phyloP scores from a whole-genome alignment of 306 rosid genomes.

The Fagus crenata region DNA sequence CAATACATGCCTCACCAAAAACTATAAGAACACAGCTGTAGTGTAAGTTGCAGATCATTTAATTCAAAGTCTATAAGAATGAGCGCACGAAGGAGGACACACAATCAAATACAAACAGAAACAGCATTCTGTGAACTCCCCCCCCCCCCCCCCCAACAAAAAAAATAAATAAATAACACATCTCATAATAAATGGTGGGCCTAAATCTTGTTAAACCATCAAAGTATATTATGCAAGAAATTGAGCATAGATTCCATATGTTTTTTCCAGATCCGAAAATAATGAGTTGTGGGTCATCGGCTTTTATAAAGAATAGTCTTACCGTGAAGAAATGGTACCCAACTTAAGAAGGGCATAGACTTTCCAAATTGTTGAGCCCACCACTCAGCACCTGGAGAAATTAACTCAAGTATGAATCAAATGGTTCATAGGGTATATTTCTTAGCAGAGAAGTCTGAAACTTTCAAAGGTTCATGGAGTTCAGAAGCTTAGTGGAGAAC shows the following conservation, averaged over 20 bases:
- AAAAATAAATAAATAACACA: too few relatives aligned
- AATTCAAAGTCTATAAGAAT: background rate
- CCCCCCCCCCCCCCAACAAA: background rate
- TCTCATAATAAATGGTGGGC: background rate
- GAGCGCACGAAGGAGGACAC: background rate
- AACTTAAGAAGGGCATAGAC: slow-evolving; percentile 70
- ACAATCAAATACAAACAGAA: background rate
- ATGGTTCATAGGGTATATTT: background rate
- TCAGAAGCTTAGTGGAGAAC: background rate
- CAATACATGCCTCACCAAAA: background rate
- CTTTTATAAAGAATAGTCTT: slow-evolving; percentile 28
- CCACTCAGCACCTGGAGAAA: slow-evolving; percentile 82
- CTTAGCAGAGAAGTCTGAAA: background rate
- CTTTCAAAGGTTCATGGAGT: background rate
- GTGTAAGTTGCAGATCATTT: background rate
- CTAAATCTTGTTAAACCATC: background rate
- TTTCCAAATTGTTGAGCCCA: slow-evolving; percentile 75
- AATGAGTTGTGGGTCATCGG: slow-evolving; percentile 10
- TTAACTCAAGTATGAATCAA: background rate
- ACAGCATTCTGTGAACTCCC: background rate
- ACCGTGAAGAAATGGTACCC: slow-evolving; percentile 75
- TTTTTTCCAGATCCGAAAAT: slow-evolving; percentile 17
- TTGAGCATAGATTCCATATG: background rate
- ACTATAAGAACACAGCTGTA: background rate
- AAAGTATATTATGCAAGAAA: slow-evolving; percentile 9